Conservation (phyloP, 306 rosid genomes). For the Cucumis cinereus region DNA sequence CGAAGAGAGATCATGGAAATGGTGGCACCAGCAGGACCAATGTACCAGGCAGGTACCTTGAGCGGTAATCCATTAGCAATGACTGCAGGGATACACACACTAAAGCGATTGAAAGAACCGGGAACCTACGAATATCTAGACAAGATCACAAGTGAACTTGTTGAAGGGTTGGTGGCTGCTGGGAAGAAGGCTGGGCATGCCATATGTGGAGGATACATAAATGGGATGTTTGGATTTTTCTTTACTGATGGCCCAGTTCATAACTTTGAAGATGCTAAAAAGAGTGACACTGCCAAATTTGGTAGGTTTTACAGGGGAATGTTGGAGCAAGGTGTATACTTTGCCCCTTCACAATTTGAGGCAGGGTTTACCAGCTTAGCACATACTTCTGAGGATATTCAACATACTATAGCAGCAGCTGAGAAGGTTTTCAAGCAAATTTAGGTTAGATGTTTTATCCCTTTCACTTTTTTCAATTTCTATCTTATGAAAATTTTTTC, state of each 20-base stretch:
- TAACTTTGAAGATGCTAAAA: conserved; percentile 71
- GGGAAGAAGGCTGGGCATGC: conserved; percentile 88
- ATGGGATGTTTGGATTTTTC: conserved; percentile 95
- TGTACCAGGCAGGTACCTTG: conserved; percentile 95
- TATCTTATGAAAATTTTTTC: not conserved
- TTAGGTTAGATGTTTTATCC: conserved; percentile 11
- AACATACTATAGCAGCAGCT: conserved; percentile 84
- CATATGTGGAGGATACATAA: conserved; percentile 72
- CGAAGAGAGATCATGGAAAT: conserved; percentile 84
- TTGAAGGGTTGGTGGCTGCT: conserved; percentile 60
- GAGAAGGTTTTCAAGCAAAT: conserved; percentile 71
- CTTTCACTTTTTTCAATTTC: not conserved
- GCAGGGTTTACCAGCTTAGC: conserved; percentile 98
- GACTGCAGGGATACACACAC: conserved; percentile 92
- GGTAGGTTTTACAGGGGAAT: conserved; percentile 72
- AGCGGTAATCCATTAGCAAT: conserved; percentile 96
- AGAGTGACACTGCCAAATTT: conserved; percentile 68
- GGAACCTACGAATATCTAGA: conserved; percentile 68
- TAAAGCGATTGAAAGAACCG: conserved; percentile 63
- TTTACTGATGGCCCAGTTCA: conserved; percentile 85
- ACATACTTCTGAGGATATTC: conserved; percentile 62
- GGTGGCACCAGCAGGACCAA: conserved; percentile 96
- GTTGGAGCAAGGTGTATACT: conserved; percentile 89
- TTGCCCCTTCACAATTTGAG: conserved; percentile 95
- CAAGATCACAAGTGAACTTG: conserved; percentile 60